phyloP scores from a whole-genome alignment of 257 asterid species.

The Linaria vulgaris region DNA sequence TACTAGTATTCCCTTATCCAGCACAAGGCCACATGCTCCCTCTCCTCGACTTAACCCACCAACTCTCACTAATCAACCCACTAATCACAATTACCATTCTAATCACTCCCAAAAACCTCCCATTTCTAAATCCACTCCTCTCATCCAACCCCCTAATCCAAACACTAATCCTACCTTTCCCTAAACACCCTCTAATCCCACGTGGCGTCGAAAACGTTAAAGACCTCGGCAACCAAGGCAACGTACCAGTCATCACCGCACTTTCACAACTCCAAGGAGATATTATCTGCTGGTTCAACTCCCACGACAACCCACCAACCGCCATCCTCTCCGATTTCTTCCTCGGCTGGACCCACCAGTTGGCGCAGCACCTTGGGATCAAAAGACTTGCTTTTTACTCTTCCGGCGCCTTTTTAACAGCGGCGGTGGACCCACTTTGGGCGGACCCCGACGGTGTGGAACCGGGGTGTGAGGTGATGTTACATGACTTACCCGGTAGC shows the following conservation, averaged over 20 bases:
- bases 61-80: slow-evolving; percentile 41
- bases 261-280: slow-evolving; percentile 44
- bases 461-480: slow-evolving; percentile 18
- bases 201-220: slow-evolving; percentile 62
- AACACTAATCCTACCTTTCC: slow-evolving; percentile 60
- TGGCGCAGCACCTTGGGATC: slow-evolving; percentile 46
- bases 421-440: slow-evolving; percentile 35
- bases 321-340: slow-evolving; percentile 69
- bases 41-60: slow-evolving; percentile 62
- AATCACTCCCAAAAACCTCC: slow-evolving; percentile 62
- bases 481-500: slow-evolving; percentile 46
- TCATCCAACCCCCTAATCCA: slow-evolving; percentile 50
- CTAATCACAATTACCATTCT: slow-evolving; percentile 42
- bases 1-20: slow-evolving; percentile 68
- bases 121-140: slow-evolving; percentile 48
- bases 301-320: slow-evolving; percentile 54
- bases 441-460: slow-evolving; percentile 23
- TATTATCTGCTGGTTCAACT: slow-evolving; percentile 50
- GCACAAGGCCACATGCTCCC: slow-evolving; percentile 90
- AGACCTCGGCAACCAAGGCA: slow-evolving; percentile 65
- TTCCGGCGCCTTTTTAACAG: slow-evolving; percentile 33
- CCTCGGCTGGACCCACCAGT: slow-evolving; percentile 65
- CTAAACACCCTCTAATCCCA: slow-evolving; percentile 56
- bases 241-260: slow-evolving; percentile 46
- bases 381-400: slow-evolving; percentile 52